Evolutionary conservation across 1,284 basidiomycete genomes (phyloP), one percentile per base, ranked within the genome.

Genomic region (Butyriboletus appendiculatus): DNA sequence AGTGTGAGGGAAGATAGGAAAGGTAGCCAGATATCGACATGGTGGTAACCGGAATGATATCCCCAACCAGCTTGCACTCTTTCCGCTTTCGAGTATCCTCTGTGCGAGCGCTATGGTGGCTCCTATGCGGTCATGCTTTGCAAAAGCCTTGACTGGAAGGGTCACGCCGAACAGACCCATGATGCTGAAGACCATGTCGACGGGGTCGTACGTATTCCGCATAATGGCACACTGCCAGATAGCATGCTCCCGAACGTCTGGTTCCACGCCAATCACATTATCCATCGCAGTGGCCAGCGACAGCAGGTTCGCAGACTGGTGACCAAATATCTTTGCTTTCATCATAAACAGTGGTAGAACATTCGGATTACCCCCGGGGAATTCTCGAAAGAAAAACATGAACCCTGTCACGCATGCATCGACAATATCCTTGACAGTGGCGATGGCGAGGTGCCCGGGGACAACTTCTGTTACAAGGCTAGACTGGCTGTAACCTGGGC

Each of bases 181-280:
- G 46, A 48, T 48, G 11, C 46, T 47, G 24, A 48, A 48, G 16
- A 48, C 42, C 46, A 48, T 48, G 16, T 48, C 46, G 42, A 48
- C 46, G 15, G 46, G 46, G 28, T 48, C 15, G n/a, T 48, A 48
- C 15, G 46, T 48, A 14, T 47, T 48, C 15, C 46, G 46, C 46
- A 48, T 48, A 28, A 48, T 48, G 18, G 46, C 46, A 32, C 46
- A 48, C 20, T 48, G 46, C 46, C 46, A 48, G 42, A 48, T 48
- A 22, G 46, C 46, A 8, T 48, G 46, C 30, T 48, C 46, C 28
- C 46, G 42, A 22, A 48, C 46, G 20, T 48, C 46, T n/a, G 30
- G 46, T 32, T 48, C 46, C 7, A 47, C 20, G 18, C 42, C 42
- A 48, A 48, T 48, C 20, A 48, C 44, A n/a, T 48, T 30, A 22